Evolutionary conservation across 2,329 filamentous ascomycete species (phyloP), one percentile per base, ranked within the genome.

Genomic region (Aspergillus nomiae): DNA sequence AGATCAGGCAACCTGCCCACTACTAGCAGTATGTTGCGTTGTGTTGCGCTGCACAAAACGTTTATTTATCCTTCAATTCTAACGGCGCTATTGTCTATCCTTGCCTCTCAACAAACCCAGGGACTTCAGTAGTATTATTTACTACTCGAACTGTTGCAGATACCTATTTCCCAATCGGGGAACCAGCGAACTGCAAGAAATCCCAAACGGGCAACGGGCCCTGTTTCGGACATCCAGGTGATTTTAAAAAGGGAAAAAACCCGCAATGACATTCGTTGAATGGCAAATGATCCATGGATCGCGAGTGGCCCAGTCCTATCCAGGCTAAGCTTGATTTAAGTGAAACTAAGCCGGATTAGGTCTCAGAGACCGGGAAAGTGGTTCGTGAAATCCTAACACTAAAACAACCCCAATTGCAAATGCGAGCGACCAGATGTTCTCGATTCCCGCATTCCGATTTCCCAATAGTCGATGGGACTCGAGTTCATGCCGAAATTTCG

Each of bases 31-130:
- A 24, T 24, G 21, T 24, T 24, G 21, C 21, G 21, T 24, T 24
- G 21, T 24, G 21, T 24, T 38, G 34, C 34, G 14, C 38, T 41
- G 16, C 38, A 41, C 38, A 41, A 19, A 41, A 41, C 38, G 16
- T 41, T 41, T 41, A 41, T 41, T 41, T 41, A 41, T 41, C 19
- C 16, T 41, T 41, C 38, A 41, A 41, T 41, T n/a, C 8, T 34
- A 53, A 16, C 36, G 16, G 19, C 24, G 16, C 59, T 54, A 54
- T 54, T 54, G 32, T 28, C 28, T 58, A 38, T 58, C 62, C 59
- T 58, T 61, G 38, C 55, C 59, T 61, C 48, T 55, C 54, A 34
- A 58, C 30, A 51, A 59, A 36, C 48, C 48, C 45, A 54, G 30
- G 16, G 36, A 24, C 50, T 51, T 41, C n/a, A 41, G 2, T n/a